These are phyloP conservation scores for Alternaria alternata DNA, from an alignment of 2,329 filamentous ascomycete genomes.

Conservation along the genomic window DNA sequence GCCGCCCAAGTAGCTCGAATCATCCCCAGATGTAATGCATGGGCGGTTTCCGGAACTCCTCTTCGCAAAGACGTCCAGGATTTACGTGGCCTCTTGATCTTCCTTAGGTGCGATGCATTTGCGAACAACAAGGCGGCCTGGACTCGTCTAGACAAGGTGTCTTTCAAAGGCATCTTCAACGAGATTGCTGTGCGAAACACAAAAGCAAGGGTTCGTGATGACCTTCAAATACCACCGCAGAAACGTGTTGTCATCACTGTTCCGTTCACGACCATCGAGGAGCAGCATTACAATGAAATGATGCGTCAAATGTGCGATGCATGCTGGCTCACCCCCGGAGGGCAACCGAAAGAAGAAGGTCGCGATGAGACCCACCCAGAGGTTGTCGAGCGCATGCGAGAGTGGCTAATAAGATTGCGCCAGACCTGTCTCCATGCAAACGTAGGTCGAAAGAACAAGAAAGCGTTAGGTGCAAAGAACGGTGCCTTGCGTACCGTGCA, in stretches of 20 bases:
- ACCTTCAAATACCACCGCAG: conserved; percentile 81
- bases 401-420: conserved; percentile 78
- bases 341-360: conserved; percentile 66
- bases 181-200: conserved; percentile 82
- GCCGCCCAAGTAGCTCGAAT: conserved; percentile 81
- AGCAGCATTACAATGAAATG: conserved; percentile 83
- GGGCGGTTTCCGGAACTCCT: conserved; percentile 92
- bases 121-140: conserved; percentile 71
- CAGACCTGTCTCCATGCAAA: conserved; percentile 89
- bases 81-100: conserved; percentile 80
- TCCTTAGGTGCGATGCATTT: conserved; percentile 81
- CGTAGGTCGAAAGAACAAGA: conserved; percentile 72
- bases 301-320: conserved; percentile 78
- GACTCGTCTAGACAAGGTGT: conserved; percentile 71
- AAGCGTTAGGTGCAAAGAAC: conserved; percentile 66
- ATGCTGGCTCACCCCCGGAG: conserved; percentile 70
- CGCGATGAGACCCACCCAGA: conserved; percentile 70
- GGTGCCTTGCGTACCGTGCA: conserved; percentile 80
- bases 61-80: conserved; percentile 81
- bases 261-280: conserved; percentile 88
- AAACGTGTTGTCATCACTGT: conserved; percentile 87
- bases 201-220: conserved; percentile 79
- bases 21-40: conserved; percentile 85
- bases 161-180: conserved; percentile 75
- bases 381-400: conserved; percentile 75